Evolutionary conservation across 352 stramenopile genomes (phyloP), one percentile per base, ranked within the genome.

Genomic region (Phytophthora boehmeriae): DNA sequence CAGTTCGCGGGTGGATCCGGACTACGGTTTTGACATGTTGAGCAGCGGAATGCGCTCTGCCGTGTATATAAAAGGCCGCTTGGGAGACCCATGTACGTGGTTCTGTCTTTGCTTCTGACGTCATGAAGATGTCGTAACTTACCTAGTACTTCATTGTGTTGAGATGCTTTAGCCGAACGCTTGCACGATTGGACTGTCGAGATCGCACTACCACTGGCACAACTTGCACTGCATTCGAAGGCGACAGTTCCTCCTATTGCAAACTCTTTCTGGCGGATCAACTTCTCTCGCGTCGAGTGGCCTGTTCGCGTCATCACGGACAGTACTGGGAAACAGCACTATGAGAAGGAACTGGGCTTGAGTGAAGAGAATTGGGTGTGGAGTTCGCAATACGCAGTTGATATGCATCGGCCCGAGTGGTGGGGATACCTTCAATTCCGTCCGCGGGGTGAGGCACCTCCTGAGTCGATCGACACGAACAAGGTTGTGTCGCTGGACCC

Each of bases 371-470:
- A 97, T 68, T 97, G 90, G 90, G 89, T 92, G 10, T 97, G 90
- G 90, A 90, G 83, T 68, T 61, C 84, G 11, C 90, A 97, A 73
- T 76, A 88, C 34, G 75, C 75, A 2, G 76, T 97, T 19, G 63
- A 86, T 32, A 97, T 97, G 90, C 90, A 97, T 69, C 75, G 83
- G 13, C 90, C 90, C 10, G 89, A 97, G 71, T 78, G 80, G 63
- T 97, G 90, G 90, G 90, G 90, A 16, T 97, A 95, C 52, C 53
- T 97, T 39, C 72, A 92, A n/a, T 96, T 97, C 55, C 71, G 68
- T 0, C 56, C 68, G 5, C 66, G 32, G 17, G 23, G 47, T 14
- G 61, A 78, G 36, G 51, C 8, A 2, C 63, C 52, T 4, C 48
- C 57, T 4, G 8, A 28, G 16, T 2, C 45, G 53, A 38, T 42